Evolutionary conservation across 768 basidiomycete genomes (phyloP).

Genomic region (Rhodotorula paludigena): DNA sequence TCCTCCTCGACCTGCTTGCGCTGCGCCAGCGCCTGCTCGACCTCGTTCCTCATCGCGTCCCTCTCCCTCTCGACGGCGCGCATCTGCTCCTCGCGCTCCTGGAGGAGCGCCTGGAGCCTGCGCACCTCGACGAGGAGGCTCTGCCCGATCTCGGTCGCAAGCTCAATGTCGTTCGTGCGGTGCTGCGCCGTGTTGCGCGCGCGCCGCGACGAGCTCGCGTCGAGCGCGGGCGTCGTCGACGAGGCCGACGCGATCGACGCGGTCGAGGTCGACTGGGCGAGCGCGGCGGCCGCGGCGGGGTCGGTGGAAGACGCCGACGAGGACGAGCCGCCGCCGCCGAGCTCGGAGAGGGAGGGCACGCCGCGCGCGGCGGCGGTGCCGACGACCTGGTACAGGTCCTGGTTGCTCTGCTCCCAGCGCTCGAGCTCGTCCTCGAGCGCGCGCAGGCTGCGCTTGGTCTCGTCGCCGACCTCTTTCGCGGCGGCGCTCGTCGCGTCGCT

Average conservation of each 20-base stretch:
- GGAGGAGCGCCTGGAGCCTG: slow-evolving; percentile 80
- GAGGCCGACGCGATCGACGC: background rate
- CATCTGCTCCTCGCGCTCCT: slow-evolving; percentile 85
- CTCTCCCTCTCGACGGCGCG: slow-evolving; percentile 88
- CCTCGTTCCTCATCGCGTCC: slow-evolving; percentile 73
- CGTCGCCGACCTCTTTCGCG: slow-evolving; percentile 57
- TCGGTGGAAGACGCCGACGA: background rate
- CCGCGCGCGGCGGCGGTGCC: slow-evolving; percentile 55
- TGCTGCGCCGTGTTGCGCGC: slow-evolving; percentile 81
- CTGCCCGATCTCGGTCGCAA: slow-evolving; percentile 96
- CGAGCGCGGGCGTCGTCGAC: slow-evolving; percentile 1
- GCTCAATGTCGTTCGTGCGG: slow-evolving; percentile 83
- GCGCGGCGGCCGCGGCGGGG: slow-evolving; percentile 5
- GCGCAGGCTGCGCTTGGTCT: slow-evolving; percentile 54
- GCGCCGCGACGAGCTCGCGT: slow-evolving; percentile 61
- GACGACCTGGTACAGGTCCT: slow-evolving; percentile 66
- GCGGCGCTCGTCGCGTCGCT: slow-evolving; percentile 63
- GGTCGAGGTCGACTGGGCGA: slow-evolving; percentile 11
- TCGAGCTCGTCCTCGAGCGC: slow-evolving; percentile 71
- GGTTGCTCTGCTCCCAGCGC: slow-evolving; percentile 74
- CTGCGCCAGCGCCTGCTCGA: slow-evolving; percentile 67
- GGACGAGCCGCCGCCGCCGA: background rate
- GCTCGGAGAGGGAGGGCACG: slow-evolving; percentile 7
- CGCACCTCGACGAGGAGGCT: slow-evolving; percentile 85
- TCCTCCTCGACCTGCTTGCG: slow-evolving; percentile 76